Base-by-base conservation (phyloP, 495 filamentous ascomycete genomes). In the Tetracladium marchalianum region DNA sequence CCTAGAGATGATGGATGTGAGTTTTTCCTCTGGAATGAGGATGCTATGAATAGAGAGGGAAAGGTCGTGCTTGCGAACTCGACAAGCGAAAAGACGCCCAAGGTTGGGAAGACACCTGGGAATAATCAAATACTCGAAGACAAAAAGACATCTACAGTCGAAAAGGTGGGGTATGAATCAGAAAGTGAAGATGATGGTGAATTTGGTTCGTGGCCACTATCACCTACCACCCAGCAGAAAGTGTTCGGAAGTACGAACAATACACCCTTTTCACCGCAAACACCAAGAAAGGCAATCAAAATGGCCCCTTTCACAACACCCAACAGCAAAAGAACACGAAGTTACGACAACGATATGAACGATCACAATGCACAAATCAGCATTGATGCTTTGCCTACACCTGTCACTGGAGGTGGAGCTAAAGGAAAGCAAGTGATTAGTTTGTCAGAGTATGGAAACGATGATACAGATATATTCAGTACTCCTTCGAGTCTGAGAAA, bases 21-120 rank as follows among this genome's bases (percentile, higher is more conserved):
- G 12, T 88, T 88, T 68, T 90, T 87, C 58, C 62, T 87, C 2
- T 89, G 79, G 76, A 68, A 71, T 22, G 73, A 78, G 22, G 72
- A 77, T n/a, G 84, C 83, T 0, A 62, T 71, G 31, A 49, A 47
- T 15, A 70, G 79, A 12, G 80, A 85, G 54, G 66, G 69, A 52
- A 53, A 57, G 11, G 63, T 66, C 7, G 56, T 80, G 2, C 52
- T 73, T 17, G 70, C 65, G 44, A 81, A 80, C 53, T 27, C 22
- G 22, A 27, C 22, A 27, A 62, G 41, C 51, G 58, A 34, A 58
- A 74, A 52, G 43, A 19, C 34, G 27, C 44, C 38, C 5, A 17
- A 13, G 39, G 11, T 22, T 3, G 44, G 43, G 43, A 41, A 39
- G 41, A 48, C 53, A 11, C 37, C 46, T 11, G 16, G 46, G 18